phyloP scores from a whole-genome alignment of 106 monocot species.

The Xerophyta viscosa region DNA sequence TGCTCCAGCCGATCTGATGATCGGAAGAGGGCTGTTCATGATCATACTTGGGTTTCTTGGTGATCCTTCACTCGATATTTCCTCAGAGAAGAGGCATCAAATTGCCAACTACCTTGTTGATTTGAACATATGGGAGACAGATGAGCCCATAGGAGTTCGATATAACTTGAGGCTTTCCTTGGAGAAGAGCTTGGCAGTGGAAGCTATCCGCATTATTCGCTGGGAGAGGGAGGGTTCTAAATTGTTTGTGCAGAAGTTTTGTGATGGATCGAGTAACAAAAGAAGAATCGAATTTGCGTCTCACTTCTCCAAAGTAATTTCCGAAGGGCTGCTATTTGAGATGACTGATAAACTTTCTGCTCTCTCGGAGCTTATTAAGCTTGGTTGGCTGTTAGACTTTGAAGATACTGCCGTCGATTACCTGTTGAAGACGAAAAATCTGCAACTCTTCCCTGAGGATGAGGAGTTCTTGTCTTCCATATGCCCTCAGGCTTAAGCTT shows the following conservation, averaged over 20 bases:
- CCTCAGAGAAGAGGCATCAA: slow-evolving; percentile 15
- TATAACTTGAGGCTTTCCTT: slow-evolving; percentile 21
- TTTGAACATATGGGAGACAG: slow-evolving; percentile 13
- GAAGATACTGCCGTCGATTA: slow-evolving; percentile 28
- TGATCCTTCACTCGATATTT: slow-evolving; percentile 22
- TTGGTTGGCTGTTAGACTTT: slow-evolving; percentile 42
- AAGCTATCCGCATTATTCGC: slow-evolving; percentile 6
- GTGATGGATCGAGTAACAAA: slow-evolving; percentile 4
- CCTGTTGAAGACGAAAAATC: slow-evolving; percentile 39
- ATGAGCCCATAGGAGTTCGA: slow-evolving; percentile 19
- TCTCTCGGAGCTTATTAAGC: slow-evolving; percentile 33
- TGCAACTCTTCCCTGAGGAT: slow-evolving; percentile 45
- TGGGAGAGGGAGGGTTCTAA: slow-evolving; percentile 27
- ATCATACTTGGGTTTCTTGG: slow-evolving; percentile 45
- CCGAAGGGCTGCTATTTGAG: slow-evolving; percentile 35
- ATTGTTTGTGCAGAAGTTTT: slow-evolving; percentile 19
- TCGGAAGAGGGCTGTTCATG: slow-evolving; percentile 26
- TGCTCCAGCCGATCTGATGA: not conserved
- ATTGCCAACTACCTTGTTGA: slow-evolving; percentile 17
- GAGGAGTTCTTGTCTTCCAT: slow-evolving; percentile 26
- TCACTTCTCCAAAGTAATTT: slow-evolving; percentile 31
- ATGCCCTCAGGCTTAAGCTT: no score
- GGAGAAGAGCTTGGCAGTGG: slow-evolving; percentile 11
- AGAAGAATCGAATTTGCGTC: slow-evolving; percentile 36
- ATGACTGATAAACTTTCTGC: slow-evolving; percentile 19